A percentile compares a stretch with the other conserved stretches of the same genome.
These are phyloP conservation scores for Chlorella sp. DNA, from an alignment of 139 green algal species.

Conservation along the genomic window DNA sequence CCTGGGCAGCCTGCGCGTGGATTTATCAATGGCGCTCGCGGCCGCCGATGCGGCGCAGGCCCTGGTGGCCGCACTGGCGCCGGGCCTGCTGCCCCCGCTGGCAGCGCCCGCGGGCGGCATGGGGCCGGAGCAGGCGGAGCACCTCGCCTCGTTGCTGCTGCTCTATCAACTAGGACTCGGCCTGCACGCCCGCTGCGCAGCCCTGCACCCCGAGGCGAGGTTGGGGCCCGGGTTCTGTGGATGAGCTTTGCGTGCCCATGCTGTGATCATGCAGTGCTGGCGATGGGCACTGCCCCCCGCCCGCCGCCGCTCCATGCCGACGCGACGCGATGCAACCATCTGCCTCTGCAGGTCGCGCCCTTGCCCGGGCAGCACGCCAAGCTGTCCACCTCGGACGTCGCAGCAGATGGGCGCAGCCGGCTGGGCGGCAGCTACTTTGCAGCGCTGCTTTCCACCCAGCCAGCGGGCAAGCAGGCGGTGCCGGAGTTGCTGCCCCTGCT, in stretches of 20 bases:
- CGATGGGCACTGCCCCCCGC: no score
- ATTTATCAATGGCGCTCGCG: constrained; percentile 30
- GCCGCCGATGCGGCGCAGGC: constrained; percentile 3
- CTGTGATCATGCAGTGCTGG: no score
- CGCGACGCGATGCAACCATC: no score
- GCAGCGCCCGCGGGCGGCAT: not conserved
- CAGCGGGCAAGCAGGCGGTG: not conserved
- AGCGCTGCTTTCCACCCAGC: not conserved
- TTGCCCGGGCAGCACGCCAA: constrained; percentile 15
- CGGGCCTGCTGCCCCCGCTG: constrained; percentile 7
- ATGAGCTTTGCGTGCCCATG: no score
- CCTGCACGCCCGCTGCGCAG: constrained; percentile 24
- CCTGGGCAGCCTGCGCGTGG: constrained; percentile 15
- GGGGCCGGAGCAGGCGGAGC: not conserved
- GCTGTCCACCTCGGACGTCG: not conserved
- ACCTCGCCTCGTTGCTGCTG: constrained; percentile 11
- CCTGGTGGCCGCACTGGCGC: constrained; percentile 6
- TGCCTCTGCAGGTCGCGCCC: constrained; percentile 8
- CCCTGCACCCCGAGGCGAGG: constrained; percentile 25
- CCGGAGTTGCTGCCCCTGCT: not conserved
- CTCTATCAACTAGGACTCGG: constrained; percentile 16
- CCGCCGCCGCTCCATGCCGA: no score
- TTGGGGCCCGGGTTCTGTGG: no score
- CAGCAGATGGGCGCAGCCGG: no score
- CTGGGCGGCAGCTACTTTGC: constrained; percentile 5